phyloP scores from a whole-genome alignment of 441 rosid species.

The Erodium trifolium region DNA sequence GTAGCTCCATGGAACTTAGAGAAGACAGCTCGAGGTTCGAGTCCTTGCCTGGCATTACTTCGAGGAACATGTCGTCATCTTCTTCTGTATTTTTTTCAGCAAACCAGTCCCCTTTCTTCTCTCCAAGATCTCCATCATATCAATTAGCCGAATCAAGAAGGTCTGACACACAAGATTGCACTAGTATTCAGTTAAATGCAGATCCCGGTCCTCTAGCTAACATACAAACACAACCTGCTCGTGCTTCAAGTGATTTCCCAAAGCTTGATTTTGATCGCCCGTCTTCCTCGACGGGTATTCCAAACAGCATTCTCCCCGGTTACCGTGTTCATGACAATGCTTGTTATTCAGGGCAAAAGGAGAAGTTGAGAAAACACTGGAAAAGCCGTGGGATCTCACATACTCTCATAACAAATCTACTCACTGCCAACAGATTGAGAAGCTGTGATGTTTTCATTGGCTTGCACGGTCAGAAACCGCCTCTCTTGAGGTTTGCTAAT shows the following conservation, averaged over 20 bases:
- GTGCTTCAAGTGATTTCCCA: not conserved
- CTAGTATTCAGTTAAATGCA: not conserved
- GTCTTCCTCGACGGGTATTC: no score
- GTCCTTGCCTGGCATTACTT: not conserved
- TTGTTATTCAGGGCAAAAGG: not conserved
- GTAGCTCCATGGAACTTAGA: not conserved
- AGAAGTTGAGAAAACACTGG: not conserved
- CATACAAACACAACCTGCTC: not conserved
- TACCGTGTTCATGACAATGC: no score
- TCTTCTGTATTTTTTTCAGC: not conserved
- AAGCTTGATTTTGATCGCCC: not conserved
- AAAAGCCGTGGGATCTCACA: not conserved
- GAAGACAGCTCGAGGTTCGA: not conserved
- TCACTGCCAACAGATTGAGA: slow-evolving; percentile 55
- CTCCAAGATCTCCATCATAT: not conserved
- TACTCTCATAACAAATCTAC: slow-evolving; percentile 29
- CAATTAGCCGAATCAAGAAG: not conserved
- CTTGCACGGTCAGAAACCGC: slow-evolving; percentile 67
- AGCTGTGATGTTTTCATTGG: slow-evolving; percentile 83
- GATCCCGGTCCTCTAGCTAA: not conserved
- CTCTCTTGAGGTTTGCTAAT: slow-evolving; percentile 59
- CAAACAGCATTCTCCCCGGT: no score
- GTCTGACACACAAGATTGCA: not conserved
- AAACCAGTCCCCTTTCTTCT: not conserved
- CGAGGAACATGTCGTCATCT: not conserved